Evolutionary conservation across 1,284 basidiomycete species (phyloP), one percentile per base, ranked within the genome.

Genomic region (Leccinum proximum): DNA sequence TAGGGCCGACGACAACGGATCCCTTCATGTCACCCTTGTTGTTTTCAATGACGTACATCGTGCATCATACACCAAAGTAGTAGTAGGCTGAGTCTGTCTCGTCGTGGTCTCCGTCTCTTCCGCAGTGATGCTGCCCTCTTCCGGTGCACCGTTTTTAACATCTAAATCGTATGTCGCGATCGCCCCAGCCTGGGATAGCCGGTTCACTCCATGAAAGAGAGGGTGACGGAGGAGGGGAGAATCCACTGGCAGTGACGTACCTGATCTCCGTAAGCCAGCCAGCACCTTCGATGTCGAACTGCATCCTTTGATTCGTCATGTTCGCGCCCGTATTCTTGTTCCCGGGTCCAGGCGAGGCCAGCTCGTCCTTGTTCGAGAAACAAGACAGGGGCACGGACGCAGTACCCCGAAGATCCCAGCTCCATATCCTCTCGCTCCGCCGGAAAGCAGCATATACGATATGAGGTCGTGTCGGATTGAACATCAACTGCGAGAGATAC

Each of bases 21-120:
- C 97, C 97, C 87, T 99, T 99, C 97, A 99, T 99, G 85, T 99
- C 97, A 77, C 97, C 97, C 88, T 98, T 98, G 76, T 94, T 93
- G 87, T 98, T 98, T 76, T 96, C 94, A 70, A 97, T 96, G 69
- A 97, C 95, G 80, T 22, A 22, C 22, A 22, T 22, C 22, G 71
- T 56, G 71, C 71, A 4, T 69, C 48, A 9, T 65, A 74, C 35
- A 61, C 10, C 16, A 67, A n/a, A 42, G 67, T 22, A 48, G 68
- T 22, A 22, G 22, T 22, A 22, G 22, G 54, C 62, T 56, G 5
- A 9, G 40, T 59, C 64, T 69, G 62, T 58, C 66, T 61, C 22
- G 61, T 60, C 45, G 45, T 48, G n/a, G 45, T 48, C 3, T 50
- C 48, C 6, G 18, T 50, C 62, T 60, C 56, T 48, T 57, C 22